Evolutionary conservation across 257 asterid genomes (phyloP).

Genomic region (Nicotiana sylvestris): DNA sequence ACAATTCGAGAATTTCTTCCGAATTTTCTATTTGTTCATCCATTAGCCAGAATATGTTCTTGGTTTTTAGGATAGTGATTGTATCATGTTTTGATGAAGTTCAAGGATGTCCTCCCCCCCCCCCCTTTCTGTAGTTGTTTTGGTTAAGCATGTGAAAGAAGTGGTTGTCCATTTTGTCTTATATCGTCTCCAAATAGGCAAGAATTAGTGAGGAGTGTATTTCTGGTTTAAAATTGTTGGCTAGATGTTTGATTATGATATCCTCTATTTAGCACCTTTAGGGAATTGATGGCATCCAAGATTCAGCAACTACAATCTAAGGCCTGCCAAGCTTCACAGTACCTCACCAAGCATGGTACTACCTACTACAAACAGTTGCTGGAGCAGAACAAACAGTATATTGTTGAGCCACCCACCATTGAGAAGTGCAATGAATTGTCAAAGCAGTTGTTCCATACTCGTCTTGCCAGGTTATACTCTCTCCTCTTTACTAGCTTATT

Average conservation of each 20-base stretch:
- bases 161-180: too few species aligned
- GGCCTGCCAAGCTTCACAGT: conserved; percentile 52
- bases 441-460: conserved; percentile 60
- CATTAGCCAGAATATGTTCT: too few species aligned
- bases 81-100: too few species aligned
- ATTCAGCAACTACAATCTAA: conserved; percentile 52
- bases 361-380: conserved; percentile 55
- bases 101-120: too few species aligned
- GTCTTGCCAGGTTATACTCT: conserved; percentile 56
- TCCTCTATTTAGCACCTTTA: not conserved
- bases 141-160: too few species aligned
- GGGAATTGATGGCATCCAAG: conserved; percentile 43
- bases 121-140: too few species aligned
- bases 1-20: too few species aligned
- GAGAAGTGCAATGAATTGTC: conserved; percentile 55
- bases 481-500: not conserved
- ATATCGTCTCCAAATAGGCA: too few species aligned
- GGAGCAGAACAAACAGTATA: conserved; percentile 62
- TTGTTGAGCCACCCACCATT: conserved; percentile 59
- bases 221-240: too few species aligned
- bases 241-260: not conserved
- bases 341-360: conserved; percentile 46
- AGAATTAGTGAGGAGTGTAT: too few species aligned
- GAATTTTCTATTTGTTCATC: too few species aligned
- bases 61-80: too few species aligned